Conservation (phyloP, 352 stramenopile species). For the Aphanomyces euteiches region DNA sequence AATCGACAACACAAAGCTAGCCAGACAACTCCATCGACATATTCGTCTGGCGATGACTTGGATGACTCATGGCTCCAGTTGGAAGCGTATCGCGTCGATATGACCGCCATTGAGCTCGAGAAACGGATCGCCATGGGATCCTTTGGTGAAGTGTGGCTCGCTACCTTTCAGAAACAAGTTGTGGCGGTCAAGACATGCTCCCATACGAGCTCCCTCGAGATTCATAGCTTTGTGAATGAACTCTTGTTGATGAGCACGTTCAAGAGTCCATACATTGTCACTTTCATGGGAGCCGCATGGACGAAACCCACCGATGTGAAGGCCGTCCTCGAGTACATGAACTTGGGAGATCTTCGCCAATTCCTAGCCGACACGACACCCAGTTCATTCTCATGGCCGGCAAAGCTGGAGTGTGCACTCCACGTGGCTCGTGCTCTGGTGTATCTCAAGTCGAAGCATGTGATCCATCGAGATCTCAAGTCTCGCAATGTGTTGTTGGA, state of each 20-base stretch:
- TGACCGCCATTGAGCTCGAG: no score
- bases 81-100: no score
- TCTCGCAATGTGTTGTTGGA: conserved; percentile 18
- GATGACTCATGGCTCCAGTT: no score
- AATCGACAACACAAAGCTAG: no score
- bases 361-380: neutral
- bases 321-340: conserved; percentile 2
- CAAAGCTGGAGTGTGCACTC: neutral
- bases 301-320: neutral
- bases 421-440: neutral
- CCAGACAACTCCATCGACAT: no score
- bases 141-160: no score
- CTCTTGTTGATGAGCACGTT: conserved; percentile 1
- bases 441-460: neutral
- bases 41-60: no score
- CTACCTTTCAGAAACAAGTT: no score
- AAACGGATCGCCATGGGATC: no score
- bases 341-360: neutral
- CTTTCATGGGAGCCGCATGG: neutral
- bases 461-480: conserved; percentile 17
- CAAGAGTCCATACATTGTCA: conserved; percentile 18
- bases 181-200: no score
- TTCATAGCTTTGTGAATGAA: neutral
- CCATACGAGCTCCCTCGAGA: neutral
- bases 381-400: neutral